Evolutionary conservation across 2,329 filamentous ascomycete species (phyloP), one percentile per base, ranked within the genome.

Genomic region (Penicillium sp.): DNA sequence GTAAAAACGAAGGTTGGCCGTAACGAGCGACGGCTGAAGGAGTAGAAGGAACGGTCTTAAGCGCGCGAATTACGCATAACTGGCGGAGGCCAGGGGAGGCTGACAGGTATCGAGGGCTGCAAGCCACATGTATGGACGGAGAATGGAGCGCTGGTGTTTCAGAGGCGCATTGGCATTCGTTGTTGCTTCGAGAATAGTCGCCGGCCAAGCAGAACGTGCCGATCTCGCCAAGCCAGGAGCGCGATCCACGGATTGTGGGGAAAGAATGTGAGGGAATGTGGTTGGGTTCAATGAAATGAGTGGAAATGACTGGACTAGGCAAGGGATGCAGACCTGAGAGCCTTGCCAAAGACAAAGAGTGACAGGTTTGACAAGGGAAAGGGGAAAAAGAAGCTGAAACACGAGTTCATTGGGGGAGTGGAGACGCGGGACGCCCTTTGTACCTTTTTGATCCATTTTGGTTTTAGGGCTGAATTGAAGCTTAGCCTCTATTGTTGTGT

Each of bases 151-250:
- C 32, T 34, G 41, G 31, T 52, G 54, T 59, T 55, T 57, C 56
- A 53, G 40, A 41, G 18, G 14, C 21, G 50, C 53, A 58, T 60
- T 53, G 53, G 46, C 8, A 22, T 48, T 42, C 39, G 36, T 34
- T 34, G 32, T 48, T 38, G 38, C 48, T 50, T 43, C 45, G 40
- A 43, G 40, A 54, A 53, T 43, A 21, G 46, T 43, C 50, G 52
- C 55, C 46, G 49, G 44, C 31, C 52, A 57, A 49, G 52, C 38
- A 51, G 29, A 38, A 55, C 34, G 45, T 43, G 55, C 24, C 45
- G 55, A 62, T 62, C 55, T 31, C 48, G 58, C 56, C 54, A 59
- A 63, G 59, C 59, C 61, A 64, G 58, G 62, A 60, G 29, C 36
- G 40, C 45, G 44, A 52, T 41, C 50, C 53, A 44, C 52, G 51